Base-by-base conservation (phyloP, 192 early-diverging fungal species). In the Coemansia aciculifera region DNA sequence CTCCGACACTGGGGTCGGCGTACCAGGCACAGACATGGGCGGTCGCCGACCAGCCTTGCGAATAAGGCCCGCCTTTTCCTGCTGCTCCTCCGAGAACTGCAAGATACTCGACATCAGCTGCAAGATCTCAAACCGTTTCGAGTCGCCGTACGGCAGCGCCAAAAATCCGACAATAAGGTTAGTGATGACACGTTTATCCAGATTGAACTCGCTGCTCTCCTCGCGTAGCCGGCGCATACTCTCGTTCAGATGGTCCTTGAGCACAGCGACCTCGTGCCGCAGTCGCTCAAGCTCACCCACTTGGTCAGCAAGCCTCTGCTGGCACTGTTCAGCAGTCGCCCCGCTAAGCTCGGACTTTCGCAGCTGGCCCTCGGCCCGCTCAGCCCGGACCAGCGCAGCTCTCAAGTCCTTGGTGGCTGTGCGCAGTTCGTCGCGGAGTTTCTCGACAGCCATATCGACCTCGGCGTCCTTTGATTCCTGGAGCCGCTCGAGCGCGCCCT, bases 91-190 rank as follows among this genome's bases (percentile, higher is more conserved):
- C 9, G 75, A 88, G 43, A 95, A 89, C 73, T 94, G 89, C 38
- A 99, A 79, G 19, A 97, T 91, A 68, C 86, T 91, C 13, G 92
- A 89, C 77, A 99, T 95, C 51, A 99, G 86, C 56, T 89, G 89
- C 67, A 99, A 73, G 46, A 96, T 93, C 72, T 99, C 95, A 71
- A 87, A 99, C 36, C 93, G 86, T 77, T 95, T 97, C 39, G 89
- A 85, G 74, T 97, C 95, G 44, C 95, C 95, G 27, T 94, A 87
- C 27, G 91, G 91, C 43, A 92, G 85, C 57, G 87, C 85, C 54
- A 96, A 76, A 75, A 96, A 99, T 1, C 90, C 88, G 44, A 97
- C 90, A 44, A 99, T 78, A 7, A 99, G 86, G 63, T 96, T 96
- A 49, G 94, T 90, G 29, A 97, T 90, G 8, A 99, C 86, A 32